Conservation (phyloP, 1,284 basidiomycete genomes). For the Sporisorium graminicola region DNA sequence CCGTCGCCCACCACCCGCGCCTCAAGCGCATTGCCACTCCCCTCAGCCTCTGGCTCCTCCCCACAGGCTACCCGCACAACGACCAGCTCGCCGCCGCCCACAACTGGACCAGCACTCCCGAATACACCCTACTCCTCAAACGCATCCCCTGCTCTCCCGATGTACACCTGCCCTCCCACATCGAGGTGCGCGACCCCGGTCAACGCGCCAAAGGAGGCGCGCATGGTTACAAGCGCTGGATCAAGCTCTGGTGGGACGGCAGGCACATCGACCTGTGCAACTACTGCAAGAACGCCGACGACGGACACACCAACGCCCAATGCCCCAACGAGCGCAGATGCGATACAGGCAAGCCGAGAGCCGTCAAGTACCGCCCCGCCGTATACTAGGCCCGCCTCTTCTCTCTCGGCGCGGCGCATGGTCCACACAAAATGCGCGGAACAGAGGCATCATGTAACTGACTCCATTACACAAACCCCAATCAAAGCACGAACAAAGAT, state of each 20-base stretch:
- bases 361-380: background rate
- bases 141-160: background rate
- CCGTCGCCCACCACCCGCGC: background rate
- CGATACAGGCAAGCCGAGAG: background rate
- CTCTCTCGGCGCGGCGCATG: too few species aligned
- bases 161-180: background rate
- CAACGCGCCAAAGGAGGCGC: too few species aligned
- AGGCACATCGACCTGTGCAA: background rate
- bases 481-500: too few species aligned
- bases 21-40: background rate
- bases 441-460: background rate
- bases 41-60: background rate
- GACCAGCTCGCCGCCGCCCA: background rate
- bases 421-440: too few species aligned
- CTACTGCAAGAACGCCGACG: conserved; percentile 1
- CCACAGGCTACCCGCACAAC: conserved; percentile 7
- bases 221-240: background rate
- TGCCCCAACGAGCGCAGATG: background rate
- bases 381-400: background rate
- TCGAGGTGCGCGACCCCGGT: background rate
- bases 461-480: background rate
- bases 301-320: background rate
- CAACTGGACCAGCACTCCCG: background rate
- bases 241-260: conserved; percentile 5
- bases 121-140: conserved; percentile 4